phyloP scores from a whole-genome alignment of 495 filamentous ascomycete genomes.

The Choiromyces venosus region DNA sequence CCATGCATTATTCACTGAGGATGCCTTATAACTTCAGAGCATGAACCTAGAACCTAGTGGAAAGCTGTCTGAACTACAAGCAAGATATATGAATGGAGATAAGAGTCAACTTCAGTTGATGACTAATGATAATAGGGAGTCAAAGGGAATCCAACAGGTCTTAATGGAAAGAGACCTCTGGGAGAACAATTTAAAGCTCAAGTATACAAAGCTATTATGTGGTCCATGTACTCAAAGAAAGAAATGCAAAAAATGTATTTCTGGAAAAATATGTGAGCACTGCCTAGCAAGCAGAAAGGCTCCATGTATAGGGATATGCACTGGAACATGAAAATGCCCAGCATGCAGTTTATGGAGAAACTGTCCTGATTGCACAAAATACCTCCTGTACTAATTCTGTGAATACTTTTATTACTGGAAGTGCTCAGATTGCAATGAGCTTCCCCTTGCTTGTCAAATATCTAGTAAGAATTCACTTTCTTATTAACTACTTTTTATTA shows the following conservation, averaged over 20 bases:
- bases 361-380: neutral
- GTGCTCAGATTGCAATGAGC: neutral
- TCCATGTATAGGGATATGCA: neutral
- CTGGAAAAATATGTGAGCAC: neutral
- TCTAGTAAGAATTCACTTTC: neutral
- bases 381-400: neutral
- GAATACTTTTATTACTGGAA: neutral
- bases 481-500: neutral
- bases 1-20: constrained; percentile 1
- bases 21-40: constrained; percentile 8
- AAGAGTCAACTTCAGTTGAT: neutral
- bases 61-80: neutral
- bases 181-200: neutral
- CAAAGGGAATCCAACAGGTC: neutral
- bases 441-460: neutral
- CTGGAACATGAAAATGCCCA: neutral
- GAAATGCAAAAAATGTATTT: neutral
- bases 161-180: constrained; percentile 15
- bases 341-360: neutral
- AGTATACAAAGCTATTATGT: neutral
- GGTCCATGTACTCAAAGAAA: neutral
- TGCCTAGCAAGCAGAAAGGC: neutral
- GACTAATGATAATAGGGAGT: neutral
- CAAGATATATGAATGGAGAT: neutral
- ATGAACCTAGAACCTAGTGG: constrained; percentile 7